A percentile compares a stretch with the other conserved stretches of the same genome.
These are phyloP conservation scores for Quercus rubra DNA, from an alignment of 306 rosid genomes.

Conservation along the genomic window DNA sequence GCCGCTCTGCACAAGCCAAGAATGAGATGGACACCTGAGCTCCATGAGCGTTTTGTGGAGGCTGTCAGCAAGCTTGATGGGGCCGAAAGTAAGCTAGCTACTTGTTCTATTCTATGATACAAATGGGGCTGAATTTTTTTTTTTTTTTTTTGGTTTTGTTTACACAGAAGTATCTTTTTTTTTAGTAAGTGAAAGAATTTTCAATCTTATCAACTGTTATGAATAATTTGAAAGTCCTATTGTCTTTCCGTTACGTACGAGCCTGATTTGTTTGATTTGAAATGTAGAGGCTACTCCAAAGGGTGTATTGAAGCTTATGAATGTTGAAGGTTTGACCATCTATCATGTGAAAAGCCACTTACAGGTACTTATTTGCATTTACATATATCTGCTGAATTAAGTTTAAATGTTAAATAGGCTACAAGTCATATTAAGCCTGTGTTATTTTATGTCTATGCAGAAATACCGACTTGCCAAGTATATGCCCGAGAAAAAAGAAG, in stretches of 20 bases:
- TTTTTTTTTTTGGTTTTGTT: too few species aligned
- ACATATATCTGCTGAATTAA: background rate
- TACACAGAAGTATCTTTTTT: too few species aligned
- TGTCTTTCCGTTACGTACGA: background rate
- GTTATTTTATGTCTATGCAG: constrained; percentile 23
- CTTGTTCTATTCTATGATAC: background rate
- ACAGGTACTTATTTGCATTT: constrained; percentile 25
- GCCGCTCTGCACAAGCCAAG: constrained; percentile 27
- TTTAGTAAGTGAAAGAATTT: background rate
- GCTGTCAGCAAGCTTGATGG: constrained; percentile 41
- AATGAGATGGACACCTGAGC: constrained; percentile 47
- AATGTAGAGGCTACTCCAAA: constrained; percentile 50
- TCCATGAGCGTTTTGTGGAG: constrained; percentile 38
- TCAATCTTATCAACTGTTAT: background rate
- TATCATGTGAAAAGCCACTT: constrained; percentile 50
- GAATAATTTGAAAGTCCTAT: background rate
- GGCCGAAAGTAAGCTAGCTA: constrained; percentile 33
- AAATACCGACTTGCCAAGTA: constrained; percentile 46
- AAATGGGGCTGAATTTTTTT: background rate
- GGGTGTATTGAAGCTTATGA: constrained; percentile 37
- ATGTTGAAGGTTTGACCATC: constrained; percentile 37
- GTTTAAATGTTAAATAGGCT: background rate
- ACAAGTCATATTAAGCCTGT: background rate
- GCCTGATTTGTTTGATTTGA: constrained; percentile 3
- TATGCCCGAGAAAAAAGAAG: constrained; percentile 43